A percentile compares a stretch with the other conserved stretches of the same genome.
Conservation (phyloP, 2,329 filamentous ascomycete genomes). For the Xylaria sp. region DNA sequence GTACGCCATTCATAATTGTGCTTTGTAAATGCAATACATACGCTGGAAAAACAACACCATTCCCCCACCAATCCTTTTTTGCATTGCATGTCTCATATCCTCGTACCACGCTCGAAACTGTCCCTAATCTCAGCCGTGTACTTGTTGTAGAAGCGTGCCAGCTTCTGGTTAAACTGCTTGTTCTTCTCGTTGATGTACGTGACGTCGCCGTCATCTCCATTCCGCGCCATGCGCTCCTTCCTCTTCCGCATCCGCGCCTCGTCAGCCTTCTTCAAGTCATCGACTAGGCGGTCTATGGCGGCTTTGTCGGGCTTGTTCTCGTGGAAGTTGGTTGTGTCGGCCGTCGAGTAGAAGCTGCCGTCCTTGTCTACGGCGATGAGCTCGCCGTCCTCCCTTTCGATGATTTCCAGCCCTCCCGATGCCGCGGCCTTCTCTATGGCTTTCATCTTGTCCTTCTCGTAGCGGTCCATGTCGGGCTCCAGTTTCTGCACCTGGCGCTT, state of each 20-base stretch:
- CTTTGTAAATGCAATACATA: neutral
- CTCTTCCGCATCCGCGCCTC: constrained; percentile 85
- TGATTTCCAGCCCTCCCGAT: constrained; percentile 84
- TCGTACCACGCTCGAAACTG: constrained; percentile 95
- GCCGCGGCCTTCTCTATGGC: constrained; percentile 85
- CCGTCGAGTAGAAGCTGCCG: constrained; percentile 88
- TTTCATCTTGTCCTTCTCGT: constrained; percentile 83
- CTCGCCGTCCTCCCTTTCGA: constrained; percentile 94
- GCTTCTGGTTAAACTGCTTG: constrained; percentile 99
- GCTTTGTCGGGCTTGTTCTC: constrained; percentile 88
- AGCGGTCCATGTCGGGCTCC: constrained; percentile 78
- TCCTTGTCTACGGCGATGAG: constrained; percentile 92
- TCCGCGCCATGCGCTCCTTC: constrained; percentile 75
- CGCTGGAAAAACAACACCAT: constrained; percentile 15
- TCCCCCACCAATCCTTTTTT: neutral
- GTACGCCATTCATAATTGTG: constrained; percentile 11
- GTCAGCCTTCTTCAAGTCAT: constrained; percentile 86
- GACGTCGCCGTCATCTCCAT: constrained; percentile 87
- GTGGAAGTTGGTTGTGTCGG: constrained; percentile 79
- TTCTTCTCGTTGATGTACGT: constrained; percentile 99
- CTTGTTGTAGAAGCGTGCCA: constrained; percentile 96
- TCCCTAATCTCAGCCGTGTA: constrained; percentile 97
- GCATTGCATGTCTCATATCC: constrained; percentile 67
- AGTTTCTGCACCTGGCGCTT: constrained; percentile 85
- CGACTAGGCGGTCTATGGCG: constrained; percentile 85